Evolutionary conservation across 306 rosid species (phyloP), one percentile per base, ranked within the genome.

Genomic region (Carpinus viminea): DNA sequence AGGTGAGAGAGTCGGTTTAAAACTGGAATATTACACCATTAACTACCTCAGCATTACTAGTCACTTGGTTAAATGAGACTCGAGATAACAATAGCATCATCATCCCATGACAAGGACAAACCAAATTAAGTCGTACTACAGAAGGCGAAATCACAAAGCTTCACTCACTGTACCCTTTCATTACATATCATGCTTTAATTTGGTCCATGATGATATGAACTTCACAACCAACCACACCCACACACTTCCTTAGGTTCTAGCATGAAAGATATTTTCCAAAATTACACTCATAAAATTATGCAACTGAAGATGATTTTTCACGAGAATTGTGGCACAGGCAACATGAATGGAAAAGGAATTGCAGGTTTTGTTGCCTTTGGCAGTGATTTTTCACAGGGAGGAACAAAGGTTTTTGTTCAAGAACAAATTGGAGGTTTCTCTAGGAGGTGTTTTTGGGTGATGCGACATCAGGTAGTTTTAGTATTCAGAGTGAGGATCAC

Each of bases 1-100:
- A 38, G 5, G 72, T 26, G 5, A 70, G 59, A 70, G 59, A 41
- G 79, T 31, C 47, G 70, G 45, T 51, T 70, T 66, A 64, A 80
- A 81, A 46, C 47, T 10, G 17, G 50, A 66, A 66, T 34, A 38
- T 7, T 38, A 41, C 38, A 66, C 52, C 51, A 41, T 68, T 18
- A 41, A 41, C 52, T 38, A 68, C 15, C 20, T 9, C n/a, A 38
- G 52, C 72, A 68, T 68, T 2, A 12, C 31, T 31, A 68, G n/a
- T 68, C 5, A 41, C 8, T 41, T 11, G 13, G 48, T 17, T 16
- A 62, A 3, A 16, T 34, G 43, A 62, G 46, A 2, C 69, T 62
- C 5, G 1, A 65, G 48, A 65, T 17, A n/a, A 36, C 12, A 18
- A 65, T 36, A 5, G 50, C 46, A 41, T 11, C 3, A 24, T 31